A percentile compares a stretch with the other conserved stretches of the same genome.
phyloP scores from a whole-genome alignment of 1,284 basidiomycete species.

The Mycena sp. region DNA sequence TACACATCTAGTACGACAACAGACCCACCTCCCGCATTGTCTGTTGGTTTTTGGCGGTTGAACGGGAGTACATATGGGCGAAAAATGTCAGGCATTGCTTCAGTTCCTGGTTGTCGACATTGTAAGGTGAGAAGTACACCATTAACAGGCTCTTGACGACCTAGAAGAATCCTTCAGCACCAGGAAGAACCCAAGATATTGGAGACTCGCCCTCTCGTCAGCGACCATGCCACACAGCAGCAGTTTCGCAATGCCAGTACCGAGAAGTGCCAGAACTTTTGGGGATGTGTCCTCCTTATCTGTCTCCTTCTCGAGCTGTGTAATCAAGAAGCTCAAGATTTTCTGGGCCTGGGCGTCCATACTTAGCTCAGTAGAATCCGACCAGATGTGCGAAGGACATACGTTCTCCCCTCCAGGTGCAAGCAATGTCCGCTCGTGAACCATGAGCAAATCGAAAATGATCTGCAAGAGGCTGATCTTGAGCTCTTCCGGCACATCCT shows the following conservation, averaged over 20 bases:
- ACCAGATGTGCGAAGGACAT: background rate
- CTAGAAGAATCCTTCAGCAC: conserved; percentile 48
- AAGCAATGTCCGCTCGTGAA: conserved; percentile 76
- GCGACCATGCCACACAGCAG: conserved; percentile 82
- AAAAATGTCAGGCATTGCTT: conserved; percentile 91
- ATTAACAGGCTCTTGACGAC: conserved; percentile 78
- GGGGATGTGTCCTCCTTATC: conserved; percentile 42
- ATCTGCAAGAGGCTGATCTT: conserved; percentile 80
- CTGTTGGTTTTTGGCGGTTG: conserved; percentile 77
- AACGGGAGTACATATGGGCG: conserved; percentile 87
- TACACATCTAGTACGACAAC: conserved; percentile 6
- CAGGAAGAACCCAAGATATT: conserved; percentile 74
- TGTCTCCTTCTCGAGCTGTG: conserved; percentile 70
- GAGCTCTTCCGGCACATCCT: conserved; percentile 68
- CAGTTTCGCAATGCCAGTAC: conserved; percentile 86
- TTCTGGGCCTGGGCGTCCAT: conserved; percentile 58
- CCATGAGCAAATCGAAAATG: conserved; percentile 88
- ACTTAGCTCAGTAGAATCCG: background rate
- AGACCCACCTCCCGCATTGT: conserved; percentile 71
- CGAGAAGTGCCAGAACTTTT: conserved; percentile 78
- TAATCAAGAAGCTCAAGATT: conserved; percentile 70
- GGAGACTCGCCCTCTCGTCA: conserved; percentile 63
- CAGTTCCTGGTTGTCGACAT: conserved; percentile 82
- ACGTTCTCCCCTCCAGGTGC: conserved; percentile 47
- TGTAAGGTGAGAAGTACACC: conserved; percentile 85